A percentile compares a stretch with the other conserved stretches of the same genome.
Evolutionary conservation across 805 yeast species (phyloP).

Genomic region (Metschnikowia reukaufii): DNA sequence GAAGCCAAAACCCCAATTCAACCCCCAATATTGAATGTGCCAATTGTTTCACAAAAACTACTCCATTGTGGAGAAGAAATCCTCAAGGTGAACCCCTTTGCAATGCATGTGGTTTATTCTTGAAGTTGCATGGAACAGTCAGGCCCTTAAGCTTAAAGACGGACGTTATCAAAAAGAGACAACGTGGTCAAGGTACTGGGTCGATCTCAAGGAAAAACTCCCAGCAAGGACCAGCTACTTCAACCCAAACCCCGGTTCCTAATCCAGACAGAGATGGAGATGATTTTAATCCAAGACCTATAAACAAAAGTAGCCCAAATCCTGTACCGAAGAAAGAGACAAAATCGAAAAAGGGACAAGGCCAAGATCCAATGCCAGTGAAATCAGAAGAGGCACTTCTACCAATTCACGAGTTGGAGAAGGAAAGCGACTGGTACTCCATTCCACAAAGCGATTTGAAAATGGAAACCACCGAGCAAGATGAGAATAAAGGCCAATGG

Average conservation of each 20-base stretch:
- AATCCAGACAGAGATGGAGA: constrained; percentile 42
- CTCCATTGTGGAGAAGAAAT: constrained; percentile 94
- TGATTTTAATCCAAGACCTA: constrained; percentile 48
- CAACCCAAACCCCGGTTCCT: background rate
- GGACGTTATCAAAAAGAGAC: constrained; percentile 89
- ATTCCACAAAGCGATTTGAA: constrained; percentile 17
- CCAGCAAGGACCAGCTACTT: background rate
- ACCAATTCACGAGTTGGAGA: constrained; percentile 14
- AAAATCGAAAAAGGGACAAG: background rate
- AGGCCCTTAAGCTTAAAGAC: constrained; percentile 89
- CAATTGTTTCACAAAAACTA: constrained; percentile 87
- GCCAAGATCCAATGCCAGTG: background rate
- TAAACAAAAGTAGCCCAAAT: constrained; percentile 18
- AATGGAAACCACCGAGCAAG: constrained; percentile 13
- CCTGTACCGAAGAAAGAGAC: constrained; percentile 1
- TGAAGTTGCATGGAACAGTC: constrained; percentile 89
- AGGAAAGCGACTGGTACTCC: constrained; percentile 21
- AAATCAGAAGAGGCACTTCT: constrained; percentile 10
- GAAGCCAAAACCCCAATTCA: background rate
- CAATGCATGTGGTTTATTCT: constrained; percentile 57
- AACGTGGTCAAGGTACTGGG: constrained; percentile 44
- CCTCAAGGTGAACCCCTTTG: constrained; percentile 91
- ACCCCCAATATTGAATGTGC: constrained; percentile 51
- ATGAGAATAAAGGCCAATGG: constrained; percentile 33
- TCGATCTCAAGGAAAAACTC: constrained; percentile 14